Evolutionary conservation across 768 basidiomycete genomes (phyloP).

Genomic region (Mycena metata): DNA sequence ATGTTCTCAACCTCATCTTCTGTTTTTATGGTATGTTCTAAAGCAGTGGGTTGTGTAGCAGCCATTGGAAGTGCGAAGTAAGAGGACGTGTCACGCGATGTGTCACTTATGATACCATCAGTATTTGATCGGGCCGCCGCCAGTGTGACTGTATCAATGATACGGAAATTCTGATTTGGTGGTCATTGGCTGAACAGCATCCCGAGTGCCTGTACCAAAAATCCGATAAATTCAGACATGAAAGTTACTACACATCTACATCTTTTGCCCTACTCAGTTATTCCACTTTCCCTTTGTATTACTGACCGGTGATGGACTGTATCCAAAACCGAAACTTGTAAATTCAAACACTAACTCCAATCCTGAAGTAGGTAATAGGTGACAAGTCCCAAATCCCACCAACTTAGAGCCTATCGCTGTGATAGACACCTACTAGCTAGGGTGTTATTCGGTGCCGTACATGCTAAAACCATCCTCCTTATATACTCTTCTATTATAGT

Average conservation of each 20-base stretch:
- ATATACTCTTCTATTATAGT: too few relatives aligned
- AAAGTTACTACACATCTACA: neutral
- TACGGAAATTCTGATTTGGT: neutral
- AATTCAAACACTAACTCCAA: too few relatives aligned
- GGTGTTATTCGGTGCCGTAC: too few relatives aligned
- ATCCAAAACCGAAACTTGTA: too few relatives aligned
- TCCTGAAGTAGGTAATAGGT: too few relatives aligned
- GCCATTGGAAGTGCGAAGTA: neutral
- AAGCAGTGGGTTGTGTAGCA: neutral
- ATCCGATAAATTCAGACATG: neutral
- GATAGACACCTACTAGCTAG: too few relatives aligned
- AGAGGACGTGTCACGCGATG: neutral
- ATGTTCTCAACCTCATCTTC: neutral
- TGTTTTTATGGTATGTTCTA: neutral
- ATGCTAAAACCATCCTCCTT: too few relatives aligned
- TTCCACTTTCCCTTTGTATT: neutral
- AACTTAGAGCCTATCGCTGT: too few relatives aligned
- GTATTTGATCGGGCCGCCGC: neutral
- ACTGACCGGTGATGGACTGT: constrained; percentile 1
- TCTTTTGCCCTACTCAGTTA: neutral
- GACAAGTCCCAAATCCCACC: too few relatives aligned
- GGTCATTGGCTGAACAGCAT: neutral
- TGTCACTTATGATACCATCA: neutral
- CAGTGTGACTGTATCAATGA: constrained; percentile 10
- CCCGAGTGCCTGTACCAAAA: neutral